phyloP scores from a whole-genome alignment of 345 rosid genomes.

The Heritiera fomes region DNA sequence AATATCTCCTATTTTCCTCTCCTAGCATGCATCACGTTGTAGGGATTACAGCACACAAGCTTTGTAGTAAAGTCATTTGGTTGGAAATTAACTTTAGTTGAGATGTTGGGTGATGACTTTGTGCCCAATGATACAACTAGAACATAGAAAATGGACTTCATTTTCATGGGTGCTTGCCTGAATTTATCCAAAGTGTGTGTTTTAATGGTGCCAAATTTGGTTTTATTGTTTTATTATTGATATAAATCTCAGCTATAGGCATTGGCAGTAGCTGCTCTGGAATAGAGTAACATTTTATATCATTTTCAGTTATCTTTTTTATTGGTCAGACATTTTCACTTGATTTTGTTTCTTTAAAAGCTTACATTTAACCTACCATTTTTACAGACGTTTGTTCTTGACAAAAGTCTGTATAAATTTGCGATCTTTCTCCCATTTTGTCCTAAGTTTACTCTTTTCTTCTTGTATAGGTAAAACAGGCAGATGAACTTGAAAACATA shows the following conservation, averaged over 20 bases:
- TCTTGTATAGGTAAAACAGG: slow-evolving; percentile 74
- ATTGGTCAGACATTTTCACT: no score
- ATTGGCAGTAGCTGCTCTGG: not conserved
- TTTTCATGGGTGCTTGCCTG: not conserved
- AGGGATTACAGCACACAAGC: not conserved
- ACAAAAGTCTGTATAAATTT: not conserved
- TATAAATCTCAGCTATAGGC: not conserved
- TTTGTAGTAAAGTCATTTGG: not conserved
- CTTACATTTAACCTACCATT: not conserved
- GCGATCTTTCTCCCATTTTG: slow-evolving; percentile 13
- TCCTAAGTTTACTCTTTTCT: slow-evolving; percentile 1
- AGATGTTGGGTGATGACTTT: no score
- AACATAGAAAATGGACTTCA: not conserved
- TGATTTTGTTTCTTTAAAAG: not conserved
- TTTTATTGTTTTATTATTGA: not conserved
- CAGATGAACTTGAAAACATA: slow-evolving; percentile 97
- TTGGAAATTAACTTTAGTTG: not conserved
- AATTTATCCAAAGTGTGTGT: not conserved
- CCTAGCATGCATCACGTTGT: not conserved
- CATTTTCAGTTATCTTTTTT: not conserved
- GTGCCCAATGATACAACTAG: not conserved
- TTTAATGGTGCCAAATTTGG: not conserved
- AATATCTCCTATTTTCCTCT: not conserved
- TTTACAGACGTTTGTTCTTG: not conserved
- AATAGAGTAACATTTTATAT: not conserved